Conservation (phyloP, 805 yeast species). For the Barnettozyma botsteinii region DNA sequence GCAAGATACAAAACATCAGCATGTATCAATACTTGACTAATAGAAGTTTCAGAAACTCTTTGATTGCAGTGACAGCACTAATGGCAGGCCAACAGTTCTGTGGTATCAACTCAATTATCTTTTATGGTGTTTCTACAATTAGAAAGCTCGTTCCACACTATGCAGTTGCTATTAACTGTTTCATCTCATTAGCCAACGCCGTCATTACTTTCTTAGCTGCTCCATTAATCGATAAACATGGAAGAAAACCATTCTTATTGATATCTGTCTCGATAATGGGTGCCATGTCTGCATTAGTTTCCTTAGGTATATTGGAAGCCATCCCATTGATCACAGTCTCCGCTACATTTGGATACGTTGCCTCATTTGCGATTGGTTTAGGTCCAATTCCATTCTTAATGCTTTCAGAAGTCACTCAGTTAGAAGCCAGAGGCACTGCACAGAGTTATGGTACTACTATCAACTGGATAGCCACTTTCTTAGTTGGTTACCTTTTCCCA, state of each 20-base stretch:
- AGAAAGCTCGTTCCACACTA: slow-evolving; percentile 64
- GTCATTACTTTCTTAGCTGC: slow-evolving; percentile 72
- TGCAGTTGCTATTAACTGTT: slow-evolving; percentile 67
- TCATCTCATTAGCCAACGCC: slow-evolving; percentile 70
- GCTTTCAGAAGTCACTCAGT: slow-evolving; percentile 83
- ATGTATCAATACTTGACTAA: slow-evolving; percentile 43
- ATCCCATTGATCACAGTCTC: slow-evolving; percentile 47
- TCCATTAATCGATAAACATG: slow-evolving; percentile 64
- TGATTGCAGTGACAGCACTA: slow-evolving; percentile 61
- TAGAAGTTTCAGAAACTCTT: slow-evolving; percentile 49
- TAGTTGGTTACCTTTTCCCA: slow-evolving; percentile 80
- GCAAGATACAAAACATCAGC: slow-evolving; percentile 16
- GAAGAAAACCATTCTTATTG: slow-evolving; percentile 69
- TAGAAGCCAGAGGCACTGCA: slow-evolving; percentile 74
- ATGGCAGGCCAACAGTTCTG: slow-evolving; percentile 86
- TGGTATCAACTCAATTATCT: slow-evolving; percentile 88
- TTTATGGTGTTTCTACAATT: slow-evolving; percentile 86
- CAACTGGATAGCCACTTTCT: slow-evolving; percentile 88
- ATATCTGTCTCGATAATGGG: slow-evolving; percentile 67
- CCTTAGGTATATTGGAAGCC: slow-evolving; percentile 52
- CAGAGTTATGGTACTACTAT: slow-evolving; percentile 89
- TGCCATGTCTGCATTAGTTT: slow-evolving; percentile 53
- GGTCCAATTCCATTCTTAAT: slow-evolving; percentile 95
- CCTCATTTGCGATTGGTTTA: slow-evolving; percentile 83
- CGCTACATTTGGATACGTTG: slow-evolving; percentile 69